Evolutionary conservation across 768 basidiomycete species (phyloP), one percentile per base, ranked within the genome.

Genomic region (Agaricus bisporus): DNA sequence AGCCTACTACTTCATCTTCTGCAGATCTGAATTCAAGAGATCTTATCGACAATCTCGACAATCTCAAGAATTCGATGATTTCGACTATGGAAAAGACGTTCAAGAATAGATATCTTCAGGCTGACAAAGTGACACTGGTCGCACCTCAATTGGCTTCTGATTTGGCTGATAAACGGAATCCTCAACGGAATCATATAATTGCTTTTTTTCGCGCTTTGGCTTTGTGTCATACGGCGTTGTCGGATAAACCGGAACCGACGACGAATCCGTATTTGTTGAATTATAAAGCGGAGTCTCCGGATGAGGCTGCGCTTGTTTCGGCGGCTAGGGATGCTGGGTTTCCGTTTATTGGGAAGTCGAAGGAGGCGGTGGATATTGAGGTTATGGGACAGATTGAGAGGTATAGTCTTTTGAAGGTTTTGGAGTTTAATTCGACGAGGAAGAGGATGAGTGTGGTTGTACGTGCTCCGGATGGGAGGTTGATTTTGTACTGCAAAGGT

Each of bases 201-300:
- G 82, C 84, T 6, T 98, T 98, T 73, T 98, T 95, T 75, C 84
- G 91, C n/a, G 92, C 92, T 0, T 75, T 98, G n/a, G 89, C 94
- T 0, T 64, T 98, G 15, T 98, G 95, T 63, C 95, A 98, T 65
- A 88, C 83, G 14, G 95, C 97, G 41, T 78, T 98, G 10, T 78
- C 92, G 0, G 93, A 95, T 59, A 77, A 73, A 49, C 80, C 88
- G 0, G 84, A 88, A 29, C 79, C 82, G 1, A 65, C 76, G 51
- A 70, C 70, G 20, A 68, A 82, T 3, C 88, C 91, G 0, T 81
- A 77, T 64, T 65, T 72, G 8, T 64, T 95, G 51, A 81, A 87
- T 55, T 98, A 98, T 76, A 98, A 98, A 70, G 95, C 95, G 4
- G 95, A 99, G 70, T 91, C 88, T 3, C 95, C 93, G 0, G 94